phyloP scores from a whole-genome alignment of 208 protist genomes.

The Acanthamoeba polyphaga region DNA sequence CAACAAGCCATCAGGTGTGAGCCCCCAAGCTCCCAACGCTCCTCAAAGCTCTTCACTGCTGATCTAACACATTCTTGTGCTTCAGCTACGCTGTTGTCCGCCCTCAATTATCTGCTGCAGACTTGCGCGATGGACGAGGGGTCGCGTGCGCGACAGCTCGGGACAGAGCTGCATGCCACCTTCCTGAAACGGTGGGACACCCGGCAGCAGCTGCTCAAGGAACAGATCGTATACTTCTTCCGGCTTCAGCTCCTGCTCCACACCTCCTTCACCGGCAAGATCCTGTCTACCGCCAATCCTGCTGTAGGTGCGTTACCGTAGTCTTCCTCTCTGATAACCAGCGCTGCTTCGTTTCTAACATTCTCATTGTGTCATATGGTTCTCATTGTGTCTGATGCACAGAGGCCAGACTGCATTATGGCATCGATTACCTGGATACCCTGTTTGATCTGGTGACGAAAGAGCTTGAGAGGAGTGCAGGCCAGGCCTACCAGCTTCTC shows the following conservation, averaged over 20 bases:
- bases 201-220: constrained; percentile 29
- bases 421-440: constrained; percentile 1
- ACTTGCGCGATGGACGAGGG: constrained; percentile 41
- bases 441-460: background rate
- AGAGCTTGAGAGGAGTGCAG: background rate
- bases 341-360: too few species aligned
- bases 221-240: constrained; percentile 57
- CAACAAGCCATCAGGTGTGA: constrained; percentile 12
- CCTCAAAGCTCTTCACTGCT: background rate
- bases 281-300: background rate
- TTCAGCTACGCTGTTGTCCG: constrained; percentile 10
- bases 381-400: background rate
- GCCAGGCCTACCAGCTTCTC: constrained; percentile 8
- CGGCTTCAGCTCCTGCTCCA: constrained; percentile 34
- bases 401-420: background rate
- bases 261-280: constrained; percentile 37
- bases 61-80: background rate
- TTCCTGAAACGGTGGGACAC: constrained; percentile 36
- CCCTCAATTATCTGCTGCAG: constrained; percentile 56
- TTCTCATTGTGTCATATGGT: background rate
- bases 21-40: background rate
- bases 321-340: background rate
- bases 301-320: background rate
- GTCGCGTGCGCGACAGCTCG: background rate
- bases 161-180: background rate